A percentile compares a stretch with the other conserved stretches of the same genome.
These are phyloP conservation scores for Grosmannia clavigera DNA, from an alignment of 2,329 filamentous ascomycete genomes.

Conservation along the genomic window DNA sequence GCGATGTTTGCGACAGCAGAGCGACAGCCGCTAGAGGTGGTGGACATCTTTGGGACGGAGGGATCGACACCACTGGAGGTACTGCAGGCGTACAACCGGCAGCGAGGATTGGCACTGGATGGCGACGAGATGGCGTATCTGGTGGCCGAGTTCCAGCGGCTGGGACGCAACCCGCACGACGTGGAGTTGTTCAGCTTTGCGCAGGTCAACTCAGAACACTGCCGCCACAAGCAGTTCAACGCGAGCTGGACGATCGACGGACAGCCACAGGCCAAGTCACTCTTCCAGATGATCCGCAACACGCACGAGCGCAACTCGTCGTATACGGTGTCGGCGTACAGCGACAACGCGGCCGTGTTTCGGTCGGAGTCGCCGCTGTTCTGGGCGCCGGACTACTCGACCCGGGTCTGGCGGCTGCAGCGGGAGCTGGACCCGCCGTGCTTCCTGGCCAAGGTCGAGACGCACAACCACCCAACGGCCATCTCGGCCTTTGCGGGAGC, in stretches of 20 bases:
- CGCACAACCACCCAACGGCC: constrained; percentile 93
- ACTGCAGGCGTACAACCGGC: constrained; percentile 71
- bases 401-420: constrained; percentile 75
- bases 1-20: constrained; percentile 65
- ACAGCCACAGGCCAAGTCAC: constrained; percentile 59
- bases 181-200: constrained; percentile 99
- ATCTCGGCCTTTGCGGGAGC: constrained; percentile 89
- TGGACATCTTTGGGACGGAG: constrained; percentile 52
- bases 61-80: constrained; percentile 49
- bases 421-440: constrained; percentile 65
- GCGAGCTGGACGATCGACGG: constrained; percentile 93
- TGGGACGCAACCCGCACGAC: constrained; percentile 61
- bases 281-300: constrained; percentile 95
- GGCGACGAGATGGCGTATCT: constrained; percentile 85
- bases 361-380: constrained; percentile 59
- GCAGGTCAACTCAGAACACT: constrained; percentile 97
- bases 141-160: constrained; percentile 65
- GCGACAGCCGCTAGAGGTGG: constrained; percentile 53
- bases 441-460: constrained; percentile 88
- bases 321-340: constrained; percentile 89
- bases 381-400: constrained; percentile 81
- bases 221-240: constrained; percentile 80
- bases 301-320: constrained; percentile 75
- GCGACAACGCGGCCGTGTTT: constrained; percentile 92
- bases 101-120: constrained; percentile 77